Percentiles rank a stretch among this genome's conserved stretches.
These are phyloP conservation scores for Solanum pennellii DNA, from an alignment of 257 asterid species.

Conservation along the genomic window DNA sequence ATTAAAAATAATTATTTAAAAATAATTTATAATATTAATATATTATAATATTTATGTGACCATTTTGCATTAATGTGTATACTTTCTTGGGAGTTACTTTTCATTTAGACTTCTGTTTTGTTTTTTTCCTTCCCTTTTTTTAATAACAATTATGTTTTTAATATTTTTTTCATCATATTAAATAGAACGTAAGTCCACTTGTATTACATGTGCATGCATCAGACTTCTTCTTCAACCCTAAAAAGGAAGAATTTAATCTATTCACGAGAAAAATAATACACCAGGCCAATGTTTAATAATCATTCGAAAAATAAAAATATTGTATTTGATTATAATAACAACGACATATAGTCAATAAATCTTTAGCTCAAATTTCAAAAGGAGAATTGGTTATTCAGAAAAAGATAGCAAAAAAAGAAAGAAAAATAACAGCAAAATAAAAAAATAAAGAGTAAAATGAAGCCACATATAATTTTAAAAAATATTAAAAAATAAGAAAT, in stretches of 20 bases:
- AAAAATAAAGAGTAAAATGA: background rate
- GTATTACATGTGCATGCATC: background rate
- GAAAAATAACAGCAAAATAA: background rate
- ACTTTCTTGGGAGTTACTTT: too few relatives aligned
- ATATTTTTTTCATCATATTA: background rate
- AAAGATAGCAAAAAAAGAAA: background rate
- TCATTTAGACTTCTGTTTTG: background rate
- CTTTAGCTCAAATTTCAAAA: too few relatives aligned
- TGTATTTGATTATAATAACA: background rate
- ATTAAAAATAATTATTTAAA: too few relatives aligned
- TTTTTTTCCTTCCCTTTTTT: background rate
- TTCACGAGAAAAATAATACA: background rate
- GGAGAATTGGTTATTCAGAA: too few relatives aligned
- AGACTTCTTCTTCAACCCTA: background rate
- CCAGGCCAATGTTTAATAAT: background rate
- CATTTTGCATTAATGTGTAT: too few relatives aligned
- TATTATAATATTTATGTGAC: too few relatives aligned
- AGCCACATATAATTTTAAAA: background rate
- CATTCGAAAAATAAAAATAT: background rate
- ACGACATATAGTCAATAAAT: background rate
- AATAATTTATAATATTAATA: too few relatives aligned
- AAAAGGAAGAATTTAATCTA: background rate
- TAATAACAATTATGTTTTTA: background rate
- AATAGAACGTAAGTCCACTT: background rate
- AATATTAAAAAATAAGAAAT: background rate